These are phyloP conservation scores for Monosporozyma unispora DNA, from an alignment of 805 yeast genomes.

Conservation along the genomic window DNA sequence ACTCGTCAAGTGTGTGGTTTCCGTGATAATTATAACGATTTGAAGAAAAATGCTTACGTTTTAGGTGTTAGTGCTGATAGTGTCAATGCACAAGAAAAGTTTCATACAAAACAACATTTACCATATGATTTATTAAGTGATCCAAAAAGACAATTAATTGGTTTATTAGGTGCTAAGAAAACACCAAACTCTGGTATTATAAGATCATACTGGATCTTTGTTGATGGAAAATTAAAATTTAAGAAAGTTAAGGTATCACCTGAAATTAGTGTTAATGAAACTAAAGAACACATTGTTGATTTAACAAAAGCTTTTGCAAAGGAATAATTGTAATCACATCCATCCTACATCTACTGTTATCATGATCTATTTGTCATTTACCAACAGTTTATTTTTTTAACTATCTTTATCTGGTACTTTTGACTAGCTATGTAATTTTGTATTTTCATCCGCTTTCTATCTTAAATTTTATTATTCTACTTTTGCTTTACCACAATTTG, in stretches of 20 bases:
- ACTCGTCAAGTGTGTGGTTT: conserved; percentile 91
- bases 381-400: not conserved
- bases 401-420: not conserved
- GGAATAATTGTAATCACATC: no score
- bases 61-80: conserved; percentile 79
- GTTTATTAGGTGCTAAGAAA: conserved; percentile 75
- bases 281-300: conserved; percentile 45
- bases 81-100: conserved; percentile 68
- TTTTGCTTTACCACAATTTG: not conserved
- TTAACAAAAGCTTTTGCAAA: conserved; percentile 19
- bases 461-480: not conserved
- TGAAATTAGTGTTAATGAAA: conserved; percentile 50
- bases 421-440: not conserved
- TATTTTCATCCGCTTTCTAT: not conserved
- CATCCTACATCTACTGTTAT: no score
- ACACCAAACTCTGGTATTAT: conserved; percentile 58
- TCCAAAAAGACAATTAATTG: conserved; percentile 60
- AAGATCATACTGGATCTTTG: conserved; percentile 89
- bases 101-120: conserved; percentile 62
- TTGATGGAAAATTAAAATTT: conserved; percentile 54
- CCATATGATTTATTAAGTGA: conserved; percentile 72
- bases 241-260: conserved; percentile 39
- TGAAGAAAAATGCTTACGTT: conserved; percentile 39
- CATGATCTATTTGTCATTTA: not conserved
- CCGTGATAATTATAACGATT: conserved; percentile 47